Evolutionary conservation across 2,329 filamentous ascomycete genomes (phyloP), one percentile per base, ranked within the genome.

Genomic region (Tolypocladium capitatum): DNA sequence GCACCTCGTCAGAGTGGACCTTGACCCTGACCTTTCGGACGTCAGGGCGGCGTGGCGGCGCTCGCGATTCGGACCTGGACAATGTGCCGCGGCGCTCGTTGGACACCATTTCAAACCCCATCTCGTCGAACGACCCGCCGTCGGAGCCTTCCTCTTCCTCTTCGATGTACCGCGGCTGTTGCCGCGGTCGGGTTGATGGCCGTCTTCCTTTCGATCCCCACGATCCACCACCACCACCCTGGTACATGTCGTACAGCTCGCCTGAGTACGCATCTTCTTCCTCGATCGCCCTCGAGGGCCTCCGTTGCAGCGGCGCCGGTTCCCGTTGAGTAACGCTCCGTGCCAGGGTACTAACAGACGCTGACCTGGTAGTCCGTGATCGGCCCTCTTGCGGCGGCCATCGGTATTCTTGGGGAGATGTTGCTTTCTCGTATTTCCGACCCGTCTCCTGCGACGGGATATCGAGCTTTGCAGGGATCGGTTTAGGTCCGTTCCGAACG

Each of bases 1-100:
- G 82, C 31, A 89, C 92, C 60, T 98, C 92, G 41, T 88, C 85
- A 2, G 79, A 81, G 61, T 97, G 90, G 2, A 95, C 89, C 71
- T 98, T 98, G 63, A 96, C 81, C 34, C 90, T 80, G 53, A 97
- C 81, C 65, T 90, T 84, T 52, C 78, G 79, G 49, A 92, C 72
- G 7, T 87, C 84, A 1, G 80, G 78, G 4, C 77, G 66, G 53
- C 79, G 71, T 8, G 79, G 81, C 24, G 70, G 68, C n/a, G 72
- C 73, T 36, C 78, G 71, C 10, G 74, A 68, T 24, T 71, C 62
- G 3, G 75, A 69, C 21, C 72, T 62, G 1, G 75, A 78, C 16
- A 63, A 59, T 45, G 68, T 61, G 32, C 66, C 61, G 47, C 69
- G 67, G 32, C 71, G 66, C 57, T 74, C 70, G 44, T 70, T 73